These are phyloP conservation scores for Fusarium musae DNA, from an alignment of 2,329 filamentous ascomycete species.

Conservation along the genomic window DNA sequence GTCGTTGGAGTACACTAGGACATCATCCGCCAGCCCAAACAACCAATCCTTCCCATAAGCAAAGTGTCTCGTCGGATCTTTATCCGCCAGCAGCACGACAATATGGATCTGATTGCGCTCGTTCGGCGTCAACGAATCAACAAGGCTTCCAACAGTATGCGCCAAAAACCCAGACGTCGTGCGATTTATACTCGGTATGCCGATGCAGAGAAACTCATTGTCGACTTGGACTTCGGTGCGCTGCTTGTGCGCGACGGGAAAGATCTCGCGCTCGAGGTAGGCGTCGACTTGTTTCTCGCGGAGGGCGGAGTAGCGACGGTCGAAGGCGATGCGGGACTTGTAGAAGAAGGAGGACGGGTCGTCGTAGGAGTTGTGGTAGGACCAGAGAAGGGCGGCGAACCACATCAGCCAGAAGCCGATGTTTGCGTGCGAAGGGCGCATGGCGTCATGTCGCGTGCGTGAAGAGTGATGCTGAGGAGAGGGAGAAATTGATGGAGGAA, in stretches of 20 bases:
- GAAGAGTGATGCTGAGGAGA: too few species aligned
- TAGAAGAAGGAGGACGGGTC: conserved; percentile 52
- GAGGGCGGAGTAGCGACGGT: conserved; percentile 40
- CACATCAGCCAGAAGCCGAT: conserved; percentile 47
- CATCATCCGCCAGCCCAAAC: conserved; percentile 47
- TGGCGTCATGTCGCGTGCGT: conserved; percentile 29
- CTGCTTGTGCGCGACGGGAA: conserved; percentile 13
- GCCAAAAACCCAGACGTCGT: conserved; percentile 45
- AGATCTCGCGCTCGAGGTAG: conserved; percentile 35
- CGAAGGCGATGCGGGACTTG: conserved; percentile 44
- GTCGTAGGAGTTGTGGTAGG: conserved; percentile 48
- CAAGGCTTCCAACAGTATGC: conserved; percentile 47
- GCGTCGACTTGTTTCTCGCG: conserved; percentile 44
- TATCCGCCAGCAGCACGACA: conserved; percentile 51
- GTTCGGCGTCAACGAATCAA: conserved; percentile 45
- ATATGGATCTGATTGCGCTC: conserved; percentile 49
- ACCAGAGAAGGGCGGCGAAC: conserved; percentile 43
- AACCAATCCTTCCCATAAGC: conserved; percentile 50
- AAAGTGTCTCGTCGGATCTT: conserved; percentile 45
- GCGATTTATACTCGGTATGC: conserved; percentile 51
- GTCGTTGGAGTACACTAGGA: conserved; percentile 45
- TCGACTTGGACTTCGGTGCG: conserved; percentile 11
- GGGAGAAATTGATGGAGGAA: neutral
- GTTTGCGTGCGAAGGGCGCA: conserved; percentile 47
- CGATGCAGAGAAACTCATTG: conserved; percentile 45